Percentiles rank a stretch among this genome's conserved stretches.
Evolutionary conservation across 2,329 filamentous ascomycete species (phyloP).

Genomic region (Aspergillus sp.): DNA sequence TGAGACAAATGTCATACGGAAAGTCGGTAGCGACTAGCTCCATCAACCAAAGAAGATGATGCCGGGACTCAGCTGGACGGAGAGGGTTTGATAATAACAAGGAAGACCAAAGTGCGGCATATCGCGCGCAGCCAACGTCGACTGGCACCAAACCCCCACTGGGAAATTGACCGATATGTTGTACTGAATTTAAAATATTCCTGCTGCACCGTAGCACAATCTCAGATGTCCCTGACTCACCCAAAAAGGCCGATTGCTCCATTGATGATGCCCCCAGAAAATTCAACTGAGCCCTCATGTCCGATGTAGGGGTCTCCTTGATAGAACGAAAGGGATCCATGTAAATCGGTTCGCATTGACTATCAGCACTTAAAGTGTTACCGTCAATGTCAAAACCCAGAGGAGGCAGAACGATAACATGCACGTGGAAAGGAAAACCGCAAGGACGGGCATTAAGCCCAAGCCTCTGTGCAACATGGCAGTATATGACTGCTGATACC

Average conservation of each 20-base stretch:
- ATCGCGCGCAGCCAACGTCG: constrained; percentile 63
- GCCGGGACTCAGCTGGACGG: constrained; percentile 55
- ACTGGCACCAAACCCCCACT: constrained; percentile 34
- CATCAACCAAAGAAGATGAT: constrained; percentile 64
- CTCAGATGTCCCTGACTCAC: constrained; percentile 62
- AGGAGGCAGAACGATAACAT: constrained; percentile 70
- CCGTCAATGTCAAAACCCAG: constrained; percentile 62
- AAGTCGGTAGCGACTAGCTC: constrained; percentile 65
- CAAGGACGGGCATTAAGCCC: constrained; percentile 76
- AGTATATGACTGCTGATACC: constrained; percentile 84
- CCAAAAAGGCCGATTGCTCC: constrained; percentile 55
- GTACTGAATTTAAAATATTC: constrained; percentile 76
- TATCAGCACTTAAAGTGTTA: constrained; percentile 22
- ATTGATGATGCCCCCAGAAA: constrained; percentile 47
- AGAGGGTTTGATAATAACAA: constrained; percentile 52
- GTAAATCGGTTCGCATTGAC: constrained; percentile 63
- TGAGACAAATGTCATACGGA: constrained; percentile 69
- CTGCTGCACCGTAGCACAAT: constrained; percentile 74
- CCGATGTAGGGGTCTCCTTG: constrained; percentile 62
- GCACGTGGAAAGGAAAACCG: constrained; percentile 80
- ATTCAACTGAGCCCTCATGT: constrained; percentile 61
- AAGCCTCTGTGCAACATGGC: constrained; percentile 70
- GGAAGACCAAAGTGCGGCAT: constrained; percentile 72
- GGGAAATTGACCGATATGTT: constrained; percentile 47
- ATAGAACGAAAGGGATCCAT: constrained; percentile 77